These are phyloP conservation scores for Pseudogymnoascus sp. DNA, from an alignment of 2,329 filamentous ascomycete species.

Conservation along the genomic window DNA sequence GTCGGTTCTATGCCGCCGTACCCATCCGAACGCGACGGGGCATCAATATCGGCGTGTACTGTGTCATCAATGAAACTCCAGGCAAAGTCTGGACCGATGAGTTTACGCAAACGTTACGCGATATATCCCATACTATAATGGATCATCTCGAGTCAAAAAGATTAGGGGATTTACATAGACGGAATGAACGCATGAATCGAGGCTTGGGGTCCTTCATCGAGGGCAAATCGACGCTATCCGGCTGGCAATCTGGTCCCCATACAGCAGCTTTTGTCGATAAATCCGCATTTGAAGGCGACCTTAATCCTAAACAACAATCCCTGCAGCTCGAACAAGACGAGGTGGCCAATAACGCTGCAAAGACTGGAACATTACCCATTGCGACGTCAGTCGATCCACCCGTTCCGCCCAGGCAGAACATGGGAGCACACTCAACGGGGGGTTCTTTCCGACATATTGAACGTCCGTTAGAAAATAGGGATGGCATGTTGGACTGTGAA, in stretches of 20 bases:
- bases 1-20: conserved; percentile 21
- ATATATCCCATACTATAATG: conserved; percentile 47
- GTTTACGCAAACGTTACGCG: conserved; percentile 18
- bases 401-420: conserved; percentile 22
- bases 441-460: background rate
- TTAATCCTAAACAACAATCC: background rate
- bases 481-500: background rate
- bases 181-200: conserved; percentile 44
- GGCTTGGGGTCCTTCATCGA: conserved; percentile 47
- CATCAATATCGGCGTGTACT: conserved; percentile 22
- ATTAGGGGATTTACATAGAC: conserved; percentile 42
- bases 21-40: conserved; percentile 21
- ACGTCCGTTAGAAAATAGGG: background rate
- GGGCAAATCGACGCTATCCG: conserved; percentile 33
- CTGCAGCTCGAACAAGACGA: background rate
- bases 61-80: conserved; percentile 29
- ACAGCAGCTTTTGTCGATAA: background rate
- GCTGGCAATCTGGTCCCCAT: background rate
- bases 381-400: conserved; percentile 20
- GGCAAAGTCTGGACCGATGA: background rate
- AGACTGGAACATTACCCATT: background rate
- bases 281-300: background rate
- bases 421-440: background rate
- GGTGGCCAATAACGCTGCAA: background rate
- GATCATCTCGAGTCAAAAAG: conserved; percentile 51